Conservation (phyloP, 257 asterid genomes). For the Linderniella brevidens region DNA sequence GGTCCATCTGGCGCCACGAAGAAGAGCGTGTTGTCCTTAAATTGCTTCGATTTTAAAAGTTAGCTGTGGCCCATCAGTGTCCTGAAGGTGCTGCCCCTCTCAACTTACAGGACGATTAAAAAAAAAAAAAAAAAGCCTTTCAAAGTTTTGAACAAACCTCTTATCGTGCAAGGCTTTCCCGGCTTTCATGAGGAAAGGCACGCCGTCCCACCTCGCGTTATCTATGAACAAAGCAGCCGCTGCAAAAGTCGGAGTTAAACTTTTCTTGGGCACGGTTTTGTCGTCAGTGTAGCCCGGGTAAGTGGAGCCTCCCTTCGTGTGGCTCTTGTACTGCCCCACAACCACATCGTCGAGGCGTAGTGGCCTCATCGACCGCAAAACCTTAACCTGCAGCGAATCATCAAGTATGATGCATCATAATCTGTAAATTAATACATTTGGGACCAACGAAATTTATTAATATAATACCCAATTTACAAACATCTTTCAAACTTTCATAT, state of each 20-base stretch:
- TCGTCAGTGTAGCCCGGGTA: slow-evolving; percentile 82
- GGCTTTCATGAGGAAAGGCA: slow-evolving; percentile 94
- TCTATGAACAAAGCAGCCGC: slow-evolving; percentile 95
- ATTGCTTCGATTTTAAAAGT: no score
- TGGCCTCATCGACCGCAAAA: slow-evolving; percentile 83
- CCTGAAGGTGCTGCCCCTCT: no score
- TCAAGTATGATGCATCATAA: background rate
- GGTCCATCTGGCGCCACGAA: no score
- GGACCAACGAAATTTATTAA: no score
- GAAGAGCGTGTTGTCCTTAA: no score
- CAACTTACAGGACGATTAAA: no score
- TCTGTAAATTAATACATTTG: background rate
- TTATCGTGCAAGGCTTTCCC: slow-evolving; percentile 82
- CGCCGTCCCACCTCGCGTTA: slow-evolving; percentile 96
- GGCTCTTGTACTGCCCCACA: slow-evolving; percentile 80
- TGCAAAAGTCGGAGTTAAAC: slow-evolving; percentile 92
- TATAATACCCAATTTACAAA: no score
- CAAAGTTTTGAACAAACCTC: slow-evolving; percentile 30
- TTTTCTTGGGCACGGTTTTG: slow-evolving; percentile 79
- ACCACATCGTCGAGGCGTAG: slow-evolving; percentile 50
- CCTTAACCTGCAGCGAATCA: slow-evolving; percentile 56
- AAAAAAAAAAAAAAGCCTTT: no score
- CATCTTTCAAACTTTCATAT: no score
- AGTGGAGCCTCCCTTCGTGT: slow-evolving; percentile 44
- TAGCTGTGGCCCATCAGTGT: no score